Conservation (phyloP, 108 stramenopile species). For the Parietichytrium sp. region DNA sequence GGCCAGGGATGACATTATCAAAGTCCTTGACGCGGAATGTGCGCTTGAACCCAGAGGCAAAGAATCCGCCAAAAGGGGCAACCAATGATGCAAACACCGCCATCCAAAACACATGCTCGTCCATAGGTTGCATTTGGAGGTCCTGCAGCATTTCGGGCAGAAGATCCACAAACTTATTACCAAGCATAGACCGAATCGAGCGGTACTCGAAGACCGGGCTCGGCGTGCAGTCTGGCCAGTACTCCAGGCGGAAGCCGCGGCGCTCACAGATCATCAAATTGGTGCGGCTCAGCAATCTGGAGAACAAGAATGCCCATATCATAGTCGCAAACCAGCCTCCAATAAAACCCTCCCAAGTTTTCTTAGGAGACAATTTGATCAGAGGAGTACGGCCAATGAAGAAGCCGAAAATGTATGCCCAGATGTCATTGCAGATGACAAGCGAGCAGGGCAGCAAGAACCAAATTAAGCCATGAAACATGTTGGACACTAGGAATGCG, state of each 20-base stretch:
- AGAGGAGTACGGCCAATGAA: slow-evolving; percentile 82
- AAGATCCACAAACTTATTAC: not conserved
- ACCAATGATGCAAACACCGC: slow-evolving; percentile 79
- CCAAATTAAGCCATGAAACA: slow-evolving; percentile 97
- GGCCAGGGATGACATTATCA: slow-evolving; percentile 83
- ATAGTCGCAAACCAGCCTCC: slow-evolving; percentile 87
- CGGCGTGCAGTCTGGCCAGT: slow-evolving; percentile 70
- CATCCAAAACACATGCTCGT: slow-evolving; percentile 80
- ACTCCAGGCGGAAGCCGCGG: slow-evolving; percentile 66
- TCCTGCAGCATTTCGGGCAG: slow-evolving; percentile 24
- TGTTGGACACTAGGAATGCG: slow-evolving; percentile 84
- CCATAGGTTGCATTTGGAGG: slow-evolving; percentile 72
- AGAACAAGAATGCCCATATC: slow-evolving; percentile 79
- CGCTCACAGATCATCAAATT: slow-evolving; percentile 84
- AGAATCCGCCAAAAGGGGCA: slow-evolving; percentile 91
- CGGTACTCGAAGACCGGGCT: slow-evolving; percentile 50
- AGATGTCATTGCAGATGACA: slow-evolving; percentile 91
- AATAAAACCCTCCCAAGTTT: slow-evolving; percentile 97
- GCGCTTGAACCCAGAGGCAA: slow-evolving; percentile 87
- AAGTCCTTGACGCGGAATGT: slow-evolving; percentile 91
- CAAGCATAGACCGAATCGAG: not conserved
- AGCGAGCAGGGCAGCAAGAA: slow-evolving; percentile 85
- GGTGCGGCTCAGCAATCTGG: slow-evolving; percentile 72
- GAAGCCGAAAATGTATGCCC: slow-evolving; percentile 90
- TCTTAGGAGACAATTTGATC: slow-evolving; percentile 84